Evolutionary conservation across 441 rosid species (phyloP), one percentile per base, ranked within the genome.

Genomic region (Manihot esculenta): DNA sequence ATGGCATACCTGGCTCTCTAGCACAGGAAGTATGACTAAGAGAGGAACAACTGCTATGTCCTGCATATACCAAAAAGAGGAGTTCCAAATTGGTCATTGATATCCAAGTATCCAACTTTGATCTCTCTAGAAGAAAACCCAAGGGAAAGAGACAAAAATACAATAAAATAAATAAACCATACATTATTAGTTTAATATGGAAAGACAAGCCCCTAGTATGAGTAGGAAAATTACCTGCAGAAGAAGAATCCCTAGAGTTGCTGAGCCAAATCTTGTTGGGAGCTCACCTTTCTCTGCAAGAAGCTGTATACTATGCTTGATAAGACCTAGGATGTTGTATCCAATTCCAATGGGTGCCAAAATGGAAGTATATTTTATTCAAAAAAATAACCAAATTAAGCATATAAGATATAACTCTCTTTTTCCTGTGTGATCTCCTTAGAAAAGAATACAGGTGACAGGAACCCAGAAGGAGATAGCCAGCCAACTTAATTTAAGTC

Each of bases 271-370:
- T 82, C 96, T 89, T 68, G 99, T 94, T 48, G 99, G 97, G 56
- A 94, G 97, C 88, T 94, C 99, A 76, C 99, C 99, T 76, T 82
- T 90, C 84, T 94, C 99, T 84, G 99, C 97, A 81, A 94, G 94
- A 77, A 94, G 99, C 98, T 94, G 82, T 74, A 81, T 27, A 78
- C 75, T 75, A 76, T 64, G 74, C 44, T 75, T 74, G 75, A 77
- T 83, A 76, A 87, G 89, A 67, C 71, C 75, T 66, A 69, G 23
- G 72, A 66, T 72, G 68, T 45, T 58, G 42, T 20, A 69, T 48
- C 64, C 38, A 77, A 21, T 56, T 33, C 38, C 14, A 55, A 23
- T 15, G 18, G 42, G 7, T 27, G n/a, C 3, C 1, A 30, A 27
- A 21, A 47, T 7, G 42, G 42, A 69, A 24, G 10, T 26, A 68